Evolutionary conservation across 257 asterid genomes (phyloP).

Genomic region (Voacanga thouarsii): DNA sequence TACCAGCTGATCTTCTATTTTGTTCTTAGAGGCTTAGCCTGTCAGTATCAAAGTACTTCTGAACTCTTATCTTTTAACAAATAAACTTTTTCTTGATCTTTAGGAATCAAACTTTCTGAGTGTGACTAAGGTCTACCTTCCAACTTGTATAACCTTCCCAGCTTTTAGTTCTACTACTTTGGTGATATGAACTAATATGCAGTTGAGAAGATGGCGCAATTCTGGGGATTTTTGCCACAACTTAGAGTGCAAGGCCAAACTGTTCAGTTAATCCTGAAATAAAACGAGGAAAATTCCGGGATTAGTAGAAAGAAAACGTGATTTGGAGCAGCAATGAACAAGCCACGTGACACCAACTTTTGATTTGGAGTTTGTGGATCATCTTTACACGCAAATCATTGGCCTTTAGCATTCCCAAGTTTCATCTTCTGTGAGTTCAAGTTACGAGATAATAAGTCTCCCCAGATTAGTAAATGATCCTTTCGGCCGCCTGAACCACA

Average conservation of each 20-base stretch:
- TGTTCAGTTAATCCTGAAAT: not conserved
- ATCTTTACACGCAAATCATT: constrained; percentile 37
- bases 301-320: not conserved
- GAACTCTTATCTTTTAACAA: too few species aligned
- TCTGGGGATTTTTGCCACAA: not conserved
- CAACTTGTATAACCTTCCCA: too few species aligned
- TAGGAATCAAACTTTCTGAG: too few species aligned
- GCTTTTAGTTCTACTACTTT: too few species aligned
- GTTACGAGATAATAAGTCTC: constrained; percentile 28
- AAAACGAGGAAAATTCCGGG: not conserved
- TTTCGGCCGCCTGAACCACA: constrained; percentile 22
- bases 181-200: too few species aligned
- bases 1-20: too few species aligned
- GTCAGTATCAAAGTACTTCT: too few species aligned
- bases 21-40: too few species aligned
- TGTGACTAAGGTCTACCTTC: too few species aligned
- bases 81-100: too few species aligned
- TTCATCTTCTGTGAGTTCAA: constrained; percentile 24
- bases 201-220: too few species aligned
- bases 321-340: constrained; percentile 24
- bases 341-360: constrained; percentile 57
- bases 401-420: constrained; percentile 34
- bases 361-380: not conserved
- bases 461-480: constrained; percentile 6
- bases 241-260: not conserved